Conservation (phyloP, 129 eudicot species). For the Flaveria ramosissima region DNA sequence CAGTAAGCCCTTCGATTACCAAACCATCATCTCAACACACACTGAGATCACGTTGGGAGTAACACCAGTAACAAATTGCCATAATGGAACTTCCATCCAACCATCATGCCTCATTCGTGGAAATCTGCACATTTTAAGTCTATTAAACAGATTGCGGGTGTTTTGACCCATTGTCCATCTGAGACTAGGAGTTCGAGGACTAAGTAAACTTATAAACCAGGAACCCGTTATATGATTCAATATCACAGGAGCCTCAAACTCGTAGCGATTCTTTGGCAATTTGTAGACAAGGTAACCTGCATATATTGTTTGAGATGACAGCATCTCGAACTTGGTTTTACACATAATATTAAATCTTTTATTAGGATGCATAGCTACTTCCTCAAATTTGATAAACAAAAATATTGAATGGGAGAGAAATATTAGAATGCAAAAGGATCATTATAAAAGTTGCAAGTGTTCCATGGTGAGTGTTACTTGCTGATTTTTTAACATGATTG, state of each 20-base stretch:
- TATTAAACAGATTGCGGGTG: neutral
- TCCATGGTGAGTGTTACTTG: too few species aligned
- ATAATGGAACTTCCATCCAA: constrained; percentile 22
- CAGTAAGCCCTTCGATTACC: neutral
- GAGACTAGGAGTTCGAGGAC: constrained; percentile 11
- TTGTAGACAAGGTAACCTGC: constrained; percentile 27
- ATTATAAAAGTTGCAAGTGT: neutral
- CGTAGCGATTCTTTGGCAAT: neutral
- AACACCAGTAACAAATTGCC: neutral
- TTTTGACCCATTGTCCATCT: neutral
- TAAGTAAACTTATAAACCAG: constrained; percentile 7
- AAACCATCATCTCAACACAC: neutral
- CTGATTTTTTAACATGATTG: too few species aligned
- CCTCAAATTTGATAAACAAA: neutral
- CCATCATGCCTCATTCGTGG: constrained; percentile 5
- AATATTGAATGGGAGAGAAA: too few species aligned
- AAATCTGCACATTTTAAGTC: constrained; percentile 12
- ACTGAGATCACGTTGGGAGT: neutral
- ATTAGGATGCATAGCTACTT: neutral
- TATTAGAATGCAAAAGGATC: too few species aligned
- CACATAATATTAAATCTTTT: neutral
- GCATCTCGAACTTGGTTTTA: neutral
- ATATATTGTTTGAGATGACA: neutral
- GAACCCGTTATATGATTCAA: neutral
- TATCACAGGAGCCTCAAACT: neutral